Conservation (phyloP, 768 basidiomycete genomes). For the Termitomyces sp. region DNA sequence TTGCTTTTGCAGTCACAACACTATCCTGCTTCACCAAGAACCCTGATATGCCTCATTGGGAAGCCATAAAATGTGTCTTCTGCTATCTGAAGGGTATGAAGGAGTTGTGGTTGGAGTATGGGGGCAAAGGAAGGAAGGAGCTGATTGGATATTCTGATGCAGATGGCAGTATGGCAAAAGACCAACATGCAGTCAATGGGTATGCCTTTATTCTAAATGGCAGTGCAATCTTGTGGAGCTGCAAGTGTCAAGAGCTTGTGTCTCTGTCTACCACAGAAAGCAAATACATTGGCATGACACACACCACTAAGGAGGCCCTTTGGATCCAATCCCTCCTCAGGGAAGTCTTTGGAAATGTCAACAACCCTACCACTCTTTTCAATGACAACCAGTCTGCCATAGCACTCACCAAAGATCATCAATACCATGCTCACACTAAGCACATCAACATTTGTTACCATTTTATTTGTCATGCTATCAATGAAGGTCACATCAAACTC, state of each 20-base stretch:
- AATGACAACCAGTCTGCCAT: no score
- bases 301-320: no score
- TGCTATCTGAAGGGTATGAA: neutral
- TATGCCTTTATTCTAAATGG: neutral
- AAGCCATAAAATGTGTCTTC: neutral
- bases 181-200: neutral
- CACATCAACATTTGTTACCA: no score
- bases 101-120: neutral
- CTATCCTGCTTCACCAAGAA: neutral
- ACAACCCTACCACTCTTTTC: no score
- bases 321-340: no score
- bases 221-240: neutral
- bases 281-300: neutral
- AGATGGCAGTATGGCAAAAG: neutral
- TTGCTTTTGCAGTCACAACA: constrained; percentile 11
- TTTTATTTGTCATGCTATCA: no score
- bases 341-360: no score
- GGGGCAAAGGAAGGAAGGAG: neutral
- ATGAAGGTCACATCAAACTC: no score
- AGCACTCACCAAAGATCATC: no score
- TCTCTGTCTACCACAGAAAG: neutral
- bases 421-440: no score
- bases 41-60: neutral
- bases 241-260: neutral
- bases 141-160: neutral